These are phyloP conservation scores for Pseudogymnoascus sp. DNA, from an alignment of 2,329 filamentous ascomycete genomes.

Conservation along the genomic window DNA sequence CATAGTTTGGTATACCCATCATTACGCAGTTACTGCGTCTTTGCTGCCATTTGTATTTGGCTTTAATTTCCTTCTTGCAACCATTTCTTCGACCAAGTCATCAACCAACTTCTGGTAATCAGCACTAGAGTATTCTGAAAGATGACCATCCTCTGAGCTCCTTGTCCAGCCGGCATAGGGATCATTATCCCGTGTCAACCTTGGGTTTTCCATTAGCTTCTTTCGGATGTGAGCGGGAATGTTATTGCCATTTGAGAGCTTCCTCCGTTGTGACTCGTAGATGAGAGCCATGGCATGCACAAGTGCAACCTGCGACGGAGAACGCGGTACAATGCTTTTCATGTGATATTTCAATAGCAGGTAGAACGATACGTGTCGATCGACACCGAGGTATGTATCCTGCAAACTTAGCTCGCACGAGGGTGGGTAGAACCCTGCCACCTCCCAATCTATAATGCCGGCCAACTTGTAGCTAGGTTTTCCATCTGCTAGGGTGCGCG, in stretches of 20 bases:
- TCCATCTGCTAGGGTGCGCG: conserved; percentile 8
- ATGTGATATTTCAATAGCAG: neutral
- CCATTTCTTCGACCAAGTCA: conserved; percentile 13
- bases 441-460: conserved; percentile 22
- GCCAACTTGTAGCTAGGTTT: conserved; percentile 18
- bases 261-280: conserved; percentile 18
- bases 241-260: conserved; percentile 14
- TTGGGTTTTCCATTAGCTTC: conserved; percentile 14
- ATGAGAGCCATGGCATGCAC: conserved; percentile 17
- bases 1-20: neutral
- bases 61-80: conserved; percentile 11
- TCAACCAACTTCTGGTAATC: conserved; percentile 13
- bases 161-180: conserved; percentile 15
- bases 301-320: conserved; percentile 18
- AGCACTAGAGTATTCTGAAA: conserved; percentile 13
- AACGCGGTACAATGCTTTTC: conserved; percentile 9
- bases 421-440: conserved; percentile 22
- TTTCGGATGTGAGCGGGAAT: conserved; percentile 19
- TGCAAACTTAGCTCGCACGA: conserved; percentile 21
- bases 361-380: conserved; percentile 20
- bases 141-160: conserved; percentile 13
- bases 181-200: conserved; percentile 8
- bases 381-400: conserved; percentile 18
- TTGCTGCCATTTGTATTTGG: neutral
- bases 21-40: neutral